Evolutionary conservation across 352 stramenopile genomes (phyloP).

Genomic region (Phytophthora colocasiae): DNA sequence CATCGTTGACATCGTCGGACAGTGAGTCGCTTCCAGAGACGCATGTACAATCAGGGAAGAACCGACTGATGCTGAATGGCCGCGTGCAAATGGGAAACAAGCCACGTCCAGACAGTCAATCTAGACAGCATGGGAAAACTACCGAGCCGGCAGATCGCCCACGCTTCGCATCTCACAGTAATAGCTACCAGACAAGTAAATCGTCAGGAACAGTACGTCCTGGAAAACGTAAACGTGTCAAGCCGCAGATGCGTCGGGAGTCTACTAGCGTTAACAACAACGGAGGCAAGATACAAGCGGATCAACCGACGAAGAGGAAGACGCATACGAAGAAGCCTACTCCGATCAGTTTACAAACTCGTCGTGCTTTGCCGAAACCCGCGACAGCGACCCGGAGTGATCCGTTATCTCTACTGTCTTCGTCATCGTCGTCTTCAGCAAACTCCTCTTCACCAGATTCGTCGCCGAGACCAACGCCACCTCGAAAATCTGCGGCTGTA

Average conservation of each 20-base stretch:
- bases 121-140: background rate
- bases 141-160: background rate
- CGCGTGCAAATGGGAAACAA: conserved; percentile 4
- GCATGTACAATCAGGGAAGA: conserved; percentile 11
- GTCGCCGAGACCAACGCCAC: conserved; percentile 12
- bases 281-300: background rate
- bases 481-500: conserved; percentile 9
- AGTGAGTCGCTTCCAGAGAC: conserved; percentile 1
- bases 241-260: conserved; percentile 14
- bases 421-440: conserved; percentile 9
- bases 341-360: conserved; percentile 2
- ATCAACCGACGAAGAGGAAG: conserved; percentile 6
- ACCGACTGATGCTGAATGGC: conserved; percentile 21
- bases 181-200: conserved; percentile 1
- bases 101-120: background rate
- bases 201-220: background rate
- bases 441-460: conserved; percentile 17
- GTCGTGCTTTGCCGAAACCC: background rate
- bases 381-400: background rate
- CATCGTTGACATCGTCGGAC: conserved; percentile 17
- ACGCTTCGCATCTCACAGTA: background rate
- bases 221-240: conserved; percentile 26
- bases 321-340: conserved; percentile 3
- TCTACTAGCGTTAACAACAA: conserved; percentile 5
- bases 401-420: conserved; percentile 10